phyloP scores from a whole-genome alignment of 2,329 filamentous ascomycete genomes.

The Bertia moriformis region DNA sequence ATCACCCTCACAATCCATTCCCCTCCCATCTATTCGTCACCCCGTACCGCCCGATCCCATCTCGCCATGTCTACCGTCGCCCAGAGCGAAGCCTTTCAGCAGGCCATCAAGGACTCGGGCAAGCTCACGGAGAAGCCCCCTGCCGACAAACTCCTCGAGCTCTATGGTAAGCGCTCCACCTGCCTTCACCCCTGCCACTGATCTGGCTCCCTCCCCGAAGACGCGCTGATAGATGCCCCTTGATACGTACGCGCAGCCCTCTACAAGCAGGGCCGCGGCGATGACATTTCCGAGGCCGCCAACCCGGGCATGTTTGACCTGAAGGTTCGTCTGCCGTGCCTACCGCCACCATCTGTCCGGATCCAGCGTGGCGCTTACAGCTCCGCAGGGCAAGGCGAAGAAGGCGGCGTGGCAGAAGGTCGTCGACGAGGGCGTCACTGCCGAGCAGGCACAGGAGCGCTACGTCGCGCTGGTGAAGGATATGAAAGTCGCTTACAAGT shows the following conservation, averaged over 20 bases:
- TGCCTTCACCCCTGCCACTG: neutral
- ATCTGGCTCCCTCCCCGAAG: constrained; percentile 5
- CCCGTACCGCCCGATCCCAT: no score
- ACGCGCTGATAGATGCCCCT: neutral
- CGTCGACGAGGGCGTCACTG: constrained; percentile 45
- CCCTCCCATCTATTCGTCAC: no score
- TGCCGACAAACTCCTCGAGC: constrained; percentile 49
- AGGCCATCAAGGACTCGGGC: constrained; percentile 46
- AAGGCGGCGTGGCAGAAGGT: constrained; percentile 62
- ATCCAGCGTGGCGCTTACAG: no score
- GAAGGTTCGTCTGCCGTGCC: constrained; percentile 34
- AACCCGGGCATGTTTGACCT: constrained; percentile 58
- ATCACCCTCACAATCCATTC: no score
- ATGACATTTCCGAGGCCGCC: constrained; percentile 39
- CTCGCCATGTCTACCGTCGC: constrained; percentile 23
- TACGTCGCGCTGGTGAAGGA: constrained; percentile 63
- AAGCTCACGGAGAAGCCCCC: constrained; percentile 51
- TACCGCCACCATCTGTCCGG: constrained; percentile 1
- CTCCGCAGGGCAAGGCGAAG: constrained; percentile 60
- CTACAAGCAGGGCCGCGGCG: constrained; percentile 41
- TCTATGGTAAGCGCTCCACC: constrained; percentile 33
- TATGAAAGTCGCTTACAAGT: constrained; percentile 58
- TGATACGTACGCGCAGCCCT: constrained; percentile 36
- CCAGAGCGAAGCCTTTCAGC: constrained; percentile 32
- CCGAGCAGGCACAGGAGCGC: constrained; percentile 56